Conservation (phyloP, 371 early-diverging fungal genomes). For the Blakeslea trispora region DNA sequence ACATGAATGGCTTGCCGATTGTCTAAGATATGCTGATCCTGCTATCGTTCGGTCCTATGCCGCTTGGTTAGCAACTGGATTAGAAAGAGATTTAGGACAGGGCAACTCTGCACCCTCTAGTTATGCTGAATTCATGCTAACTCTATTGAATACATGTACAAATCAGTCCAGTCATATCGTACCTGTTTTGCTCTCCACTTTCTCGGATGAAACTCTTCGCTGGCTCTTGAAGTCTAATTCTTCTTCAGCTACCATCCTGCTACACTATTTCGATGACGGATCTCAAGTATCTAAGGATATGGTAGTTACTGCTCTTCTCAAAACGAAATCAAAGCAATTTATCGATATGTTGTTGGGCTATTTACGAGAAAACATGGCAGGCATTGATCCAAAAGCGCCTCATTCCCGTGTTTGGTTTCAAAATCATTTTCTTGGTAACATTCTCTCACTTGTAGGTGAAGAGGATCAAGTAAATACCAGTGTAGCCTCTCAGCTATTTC, state of each 20-base stretch:
- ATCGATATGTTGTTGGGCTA: slow-evolving; percentile 24
- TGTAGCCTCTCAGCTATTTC: slow-evolving; percentile 32
- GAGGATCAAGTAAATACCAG: slow-evolving; percentile 9
- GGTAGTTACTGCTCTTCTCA: slow-evolving; percentile 22
- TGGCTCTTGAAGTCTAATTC: slow-evolving; percentile 21
- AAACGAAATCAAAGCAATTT: slow-evolving; percentile 25
- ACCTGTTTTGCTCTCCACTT: slow-evolving; percentile 20
- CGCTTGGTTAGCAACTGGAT: slow-evolving; percentile 25
- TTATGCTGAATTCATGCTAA: slow-evolving; percentile 4
- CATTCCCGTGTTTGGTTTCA: slow-evolving; percentile 36
- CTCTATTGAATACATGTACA: slow-evolving; percentile 4
- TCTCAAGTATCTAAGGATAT: slow-evolving; percentile 29
- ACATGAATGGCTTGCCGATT: slow-evolving; percentile 25
- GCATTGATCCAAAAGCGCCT: slow-evolving; percentile 7
- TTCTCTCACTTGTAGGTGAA: slow-evolving; percentile 25
- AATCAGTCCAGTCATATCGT: slow-evolving; percentile 20
- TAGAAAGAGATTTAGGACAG: slow-evolving; percentile 8
- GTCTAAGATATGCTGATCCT: slow-evolving; percentile 20
- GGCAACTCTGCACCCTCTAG: background rate
- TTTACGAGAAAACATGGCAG: slow-evolving; percentile 23
- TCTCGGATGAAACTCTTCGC: slow-evolving; percentile 9
- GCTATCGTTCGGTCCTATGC: slow-evolving; percentile 28
- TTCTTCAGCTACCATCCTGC: slow-evolving; percentile 8
- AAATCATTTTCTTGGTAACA: slow-evolving; percentile 32
- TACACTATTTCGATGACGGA: slow-evolving; percentile 34